phyloP scores from a whole-genome alignment of 2,329 filamentous ascomycete genomes.

The Cyphellophora attinorum region DNA sequence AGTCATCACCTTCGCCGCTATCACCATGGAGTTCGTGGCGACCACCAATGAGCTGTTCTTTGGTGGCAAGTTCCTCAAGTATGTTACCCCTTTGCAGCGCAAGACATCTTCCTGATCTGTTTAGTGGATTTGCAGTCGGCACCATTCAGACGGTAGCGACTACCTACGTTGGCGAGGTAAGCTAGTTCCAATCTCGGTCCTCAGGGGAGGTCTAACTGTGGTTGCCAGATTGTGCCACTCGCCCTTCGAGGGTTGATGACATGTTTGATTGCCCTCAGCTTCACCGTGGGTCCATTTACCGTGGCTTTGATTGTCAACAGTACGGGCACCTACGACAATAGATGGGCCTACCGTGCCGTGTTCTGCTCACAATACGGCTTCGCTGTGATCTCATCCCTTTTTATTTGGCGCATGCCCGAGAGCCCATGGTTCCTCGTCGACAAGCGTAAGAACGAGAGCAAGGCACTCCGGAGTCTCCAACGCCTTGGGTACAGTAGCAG shows the following conservation, averaged over 20 bases:
- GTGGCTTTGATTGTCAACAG: constrained; percentile 29
- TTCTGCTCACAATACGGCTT: constrained; percentile 35
- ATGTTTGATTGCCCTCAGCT: constrained; percentile 30
- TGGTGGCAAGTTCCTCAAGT: constrained; percentile 35
- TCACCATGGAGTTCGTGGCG: constrained; percentile 25
- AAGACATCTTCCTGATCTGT: too few species aligned
- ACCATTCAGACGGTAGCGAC: constrained; percentile 39
- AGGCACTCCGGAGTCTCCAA: constrained; percentile 23
- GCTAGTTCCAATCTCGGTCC: neutral
- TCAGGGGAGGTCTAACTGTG: neutral
- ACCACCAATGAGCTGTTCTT: constrained; percentile 29
- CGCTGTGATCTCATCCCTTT: constrained; percentile 23
- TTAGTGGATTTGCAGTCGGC: constrained; percentile 35
- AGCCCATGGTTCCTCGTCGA: constrained; percentile 30
- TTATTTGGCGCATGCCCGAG: constrained; percentile 16
- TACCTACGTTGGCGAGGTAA: constrained; percentile 30
- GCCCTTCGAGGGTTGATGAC: constrained; percentile 40
- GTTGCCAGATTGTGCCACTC: constrained; percentile 31
- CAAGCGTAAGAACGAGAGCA: constrained; percentile 23
- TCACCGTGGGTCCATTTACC: constrained; percentile 30
- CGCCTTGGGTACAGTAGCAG: constrained; percentile 7
- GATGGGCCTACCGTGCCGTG: constrained; percentile 34
- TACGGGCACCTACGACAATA: constrained; percentile 26
- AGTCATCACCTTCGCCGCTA: constrained; percentile 18
- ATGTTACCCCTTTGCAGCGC: too few species aligned